A percentile compares a stretch with the other conserved stretches of the same genome.
Evolutionary conservation across 2,329 filamentous ascomycete genomes (phyloP).

Genomic region (Ceratocystis smalleyi): DNA sequence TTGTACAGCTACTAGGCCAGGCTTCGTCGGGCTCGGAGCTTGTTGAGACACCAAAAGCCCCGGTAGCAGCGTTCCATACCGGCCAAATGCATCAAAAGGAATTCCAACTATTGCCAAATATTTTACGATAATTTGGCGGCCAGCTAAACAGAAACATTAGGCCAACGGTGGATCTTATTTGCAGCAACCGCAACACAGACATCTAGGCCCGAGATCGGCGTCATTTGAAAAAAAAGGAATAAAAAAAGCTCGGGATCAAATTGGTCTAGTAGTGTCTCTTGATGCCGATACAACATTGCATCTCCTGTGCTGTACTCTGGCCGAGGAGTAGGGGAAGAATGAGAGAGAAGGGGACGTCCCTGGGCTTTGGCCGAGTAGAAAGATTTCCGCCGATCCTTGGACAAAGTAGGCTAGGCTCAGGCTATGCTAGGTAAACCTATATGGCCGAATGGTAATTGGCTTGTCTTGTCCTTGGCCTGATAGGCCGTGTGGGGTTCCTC

Average conservation of each 20-base stretch:
- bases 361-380: neutral
- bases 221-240: neutral
- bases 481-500: neutral
- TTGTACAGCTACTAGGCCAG: too few relatives aligned
- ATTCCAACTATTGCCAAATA: neutral
- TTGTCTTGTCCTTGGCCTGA: neutral
- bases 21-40: neutral
- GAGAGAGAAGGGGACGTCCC: neutral
- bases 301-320: neutral
- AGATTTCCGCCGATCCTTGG: neutral
- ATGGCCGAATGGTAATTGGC: neutral
- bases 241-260: neutral
- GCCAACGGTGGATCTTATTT: too few relatives aligned
- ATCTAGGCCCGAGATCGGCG: neutral
- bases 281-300: neutral
- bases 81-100: neutral
- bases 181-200: neutral
- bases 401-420: neutral
- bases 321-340: neutral
- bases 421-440: neutral
- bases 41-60: neutral
- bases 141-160: too few relatives aligned
- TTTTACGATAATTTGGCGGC: too few relatives aligned
- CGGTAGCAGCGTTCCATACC: neutral
- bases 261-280: neutral